phyloP scores from a whole-genome alignment of 2,329 filamentous ascomycete species.

The Cytospora piceicola region DNA sequence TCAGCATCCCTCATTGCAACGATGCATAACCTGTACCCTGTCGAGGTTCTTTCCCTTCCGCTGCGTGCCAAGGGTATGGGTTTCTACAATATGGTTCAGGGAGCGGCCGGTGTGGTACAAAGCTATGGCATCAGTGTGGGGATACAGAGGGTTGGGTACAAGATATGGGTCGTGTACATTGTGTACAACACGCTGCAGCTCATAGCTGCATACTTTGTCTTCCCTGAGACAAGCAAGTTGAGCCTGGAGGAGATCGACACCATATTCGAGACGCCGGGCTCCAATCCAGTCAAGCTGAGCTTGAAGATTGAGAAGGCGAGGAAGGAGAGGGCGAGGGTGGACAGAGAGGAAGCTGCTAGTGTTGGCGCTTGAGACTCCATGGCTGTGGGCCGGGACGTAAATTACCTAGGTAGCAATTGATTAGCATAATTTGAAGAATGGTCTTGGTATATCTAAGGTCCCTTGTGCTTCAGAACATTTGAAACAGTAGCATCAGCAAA shows the following conservation, averaged over 20 bases:
- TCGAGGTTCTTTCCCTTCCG: conserved; percentile 48
- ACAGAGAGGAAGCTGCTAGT: conserved; percentile 11
- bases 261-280: conserved; percentile 50
- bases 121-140: conserved; percentile 52
- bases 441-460: too few relatives aligned
- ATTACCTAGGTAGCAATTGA: too few relatives aligned
- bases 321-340: conserved; percentile 27
- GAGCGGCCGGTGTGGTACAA: conserved; percentile 47
- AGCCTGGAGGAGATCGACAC: conserved; percentile 61
- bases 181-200: conserved; percentile 53
- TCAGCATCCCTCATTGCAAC: conserved; percentile 50
- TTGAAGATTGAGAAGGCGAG: conserved; percentile 32
- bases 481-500: too few relatives aligned
- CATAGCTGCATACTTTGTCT: conserved; percentile 52
- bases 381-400: background rate
- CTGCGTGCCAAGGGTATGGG: conserved; percentile 52
- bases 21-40: conserved; percentile 52
- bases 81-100: conserved; percentile 49
- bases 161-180: conserved; percentile 56
- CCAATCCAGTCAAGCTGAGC: conserved; percentile 31
- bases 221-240: conserved; percentile 55
- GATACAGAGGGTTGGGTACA: conserved; percentile 51
- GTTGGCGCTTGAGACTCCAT: background rate
- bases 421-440: too few relatives aligned
- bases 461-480: too few relatives aligned